Evolutionary conservation across 768 basidiomycete species (phyloP), one percentile per base, ranked within the genome.

Genomic region (Gymnopilus junonius): DNA sequence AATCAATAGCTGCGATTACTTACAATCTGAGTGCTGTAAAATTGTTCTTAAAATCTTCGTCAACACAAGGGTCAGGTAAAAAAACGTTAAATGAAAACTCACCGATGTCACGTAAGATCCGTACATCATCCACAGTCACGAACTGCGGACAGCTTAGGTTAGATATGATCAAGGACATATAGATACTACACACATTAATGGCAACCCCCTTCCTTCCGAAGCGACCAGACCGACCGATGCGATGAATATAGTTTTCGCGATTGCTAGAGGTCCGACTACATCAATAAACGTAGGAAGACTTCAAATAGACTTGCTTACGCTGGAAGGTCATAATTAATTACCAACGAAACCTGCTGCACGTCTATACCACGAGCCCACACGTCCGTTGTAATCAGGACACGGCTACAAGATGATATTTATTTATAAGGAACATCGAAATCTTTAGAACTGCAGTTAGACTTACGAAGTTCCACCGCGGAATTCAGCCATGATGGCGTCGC

Each of bases 151-250:
- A 58, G 37, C 39, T 32, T 63, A 37, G 63, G 66, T 69, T 61
- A 70, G 60, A 60, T 65, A 21, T 34, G n/a, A 21, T 42, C 4
- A 20, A 5, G 53, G 65, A 53, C 53, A 55, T 62, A 29, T 23
- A 20, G 58, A 55, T 27, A 60, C 57, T 32, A 79, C 90, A 43
- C 72, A 97, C 96, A 79, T 99, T 99, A 80, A 99, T 99, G 45
- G 97, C 97, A 64, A 99, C 97, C 84, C 97, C 97, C 81, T 99
- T 99, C 70, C 97, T 85, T 69, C 97, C 97, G 81, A 99, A 99
- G 62, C 97, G 95, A 74, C 97, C 97, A 62, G 96, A 97, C 65
- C 97, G 95, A 77, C 97, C 97, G 74, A 99, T 99, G 73, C 97
- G 93, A 82, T 99, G 97, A 69, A 99, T 98, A 82, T 99, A 99